phyloP scores from a whole-genome alignment of 2,329 filamentous ascomycete species.

The Hypocrella siamensis region DNA sequence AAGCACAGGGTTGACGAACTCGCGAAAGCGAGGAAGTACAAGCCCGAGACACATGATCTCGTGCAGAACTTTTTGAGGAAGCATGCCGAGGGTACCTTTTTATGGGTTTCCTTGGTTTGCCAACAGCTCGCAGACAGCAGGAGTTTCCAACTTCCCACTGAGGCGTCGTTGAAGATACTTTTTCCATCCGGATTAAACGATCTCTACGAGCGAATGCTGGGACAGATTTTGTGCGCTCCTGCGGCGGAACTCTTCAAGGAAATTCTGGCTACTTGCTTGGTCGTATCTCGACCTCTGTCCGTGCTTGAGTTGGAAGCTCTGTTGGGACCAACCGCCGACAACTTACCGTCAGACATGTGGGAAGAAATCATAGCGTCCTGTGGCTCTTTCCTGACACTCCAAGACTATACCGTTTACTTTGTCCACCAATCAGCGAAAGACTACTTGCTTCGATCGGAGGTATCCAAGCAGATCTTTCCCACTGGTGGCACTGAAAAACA shows the following conservation, averaged over 20 bases:
- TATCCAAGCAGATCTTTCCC: constrained; percentile 11
- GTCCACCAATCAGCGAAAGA: constrained; percentile 24
- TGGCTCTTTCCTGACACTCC: not conserved
- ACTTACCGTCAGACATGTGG: not conserved
- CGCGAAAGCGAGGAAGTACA: constrained; percentile 2
- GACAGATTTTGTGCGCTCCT: constrained; percentile 12
- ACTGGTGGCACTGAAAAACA: constrained; percentile 8
- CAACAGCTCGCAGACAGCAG: constrained; percentile 2
- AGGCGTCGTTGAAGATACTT: constrained; percentile 4
- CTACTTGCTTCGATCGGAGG: constrained; percentile 12
- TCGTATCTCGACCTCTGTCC: constrained; percentile 19
- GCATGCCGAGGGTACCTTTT: constrained; percentile 19
- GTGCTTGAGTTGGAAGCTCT: constrained; percentile 17
- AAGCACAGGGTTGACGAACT: constrained; percentile 14
- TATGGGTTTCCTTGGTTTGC: constrained; percentile 10
- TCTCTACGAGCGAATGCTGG: constrained; percentile 23
- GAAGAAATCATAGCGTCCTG: not conserved
- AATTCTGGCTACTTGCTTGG: constrained; percentile 15
- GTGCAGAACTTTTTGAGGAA: constrained; percentile 6
- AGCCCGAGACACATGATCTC: constrained; percentile 1
- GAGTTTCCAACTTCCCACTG: not conserved
- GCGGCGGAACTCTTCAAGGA: constrained; percentile 14
- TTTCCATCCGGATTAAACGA: constrained; percentile 18
- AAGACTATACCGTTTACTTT: not conserved
- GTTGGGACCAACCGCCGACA: constrained; percentile 2